Evolutionary conservation across 305 asterid species (phyloP).

Genomic region (Solanum chacoense): DNA sequence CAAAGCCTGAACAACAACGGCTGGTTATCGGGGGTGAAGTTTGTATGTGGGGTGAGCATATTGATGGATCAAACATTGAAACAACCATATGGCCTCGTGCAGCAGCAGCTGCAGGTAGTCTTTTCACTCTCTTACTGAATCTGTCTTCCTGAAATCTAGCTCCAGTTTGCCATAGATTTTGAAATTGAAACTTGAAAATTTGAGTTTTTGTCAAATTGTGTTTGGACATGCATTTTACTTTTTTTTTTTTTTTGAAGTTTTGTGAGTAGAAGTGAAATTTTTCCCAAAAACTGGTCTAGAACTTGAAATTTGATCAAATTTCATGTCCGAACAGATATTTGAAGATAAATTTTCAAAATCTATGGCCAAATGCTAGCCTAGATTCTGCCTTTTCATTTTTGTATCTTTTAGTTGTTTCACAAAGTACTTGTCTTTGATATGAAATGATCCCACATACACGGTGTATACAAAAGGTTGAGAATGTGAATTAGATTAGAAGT

Average conservation of each 20-base stretch:
- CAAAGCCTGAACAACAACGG: conserved; percentile 51
- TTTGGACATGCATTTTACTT: too few relatives aligned
- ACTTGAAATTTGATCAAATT: too few relatives aligned
- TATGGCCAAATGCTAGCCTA: too few relatives aligned
- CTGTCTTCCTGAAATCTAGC: neutral
- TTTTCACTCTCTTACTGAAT: neutral
- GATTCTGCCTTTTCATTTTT: too few relatives aligned
- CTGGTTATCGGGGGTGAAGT: conserved; percentile 89
- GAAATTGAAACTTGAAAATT: too few relatives aligned
- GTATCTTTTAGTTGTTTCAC: neutral
- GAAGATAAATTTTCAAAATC: too few relatives aligned
- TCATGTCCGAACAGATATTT: too few relatives aligned
- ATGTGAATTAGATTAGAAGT: neutral
- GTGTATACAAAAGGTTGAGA: neutral
- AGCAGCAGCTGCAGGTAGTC: conserved; percentile 94
- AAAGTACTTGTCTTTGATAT: neutral
- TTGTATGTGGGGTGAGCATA: conserved; percentile 81
- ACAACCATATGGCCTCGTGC: conserved; percentile 97
- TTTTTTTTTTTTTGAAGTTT: too few relatives aligned
- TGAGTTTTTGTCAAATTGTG: too few relatives aligned
- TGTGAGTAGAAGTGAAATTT: too few relatives aligned
- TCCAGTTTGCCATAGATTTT: too few relatives aligned
- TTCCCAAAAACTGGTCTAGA: too few relatives aligned
- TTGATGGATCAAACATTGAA: conserved; percentile 76
- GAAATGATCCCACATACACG: neutral